Conservation (phyloP, 768 basidiomycete species). For the Kwoniella bestiolae region DNA sequence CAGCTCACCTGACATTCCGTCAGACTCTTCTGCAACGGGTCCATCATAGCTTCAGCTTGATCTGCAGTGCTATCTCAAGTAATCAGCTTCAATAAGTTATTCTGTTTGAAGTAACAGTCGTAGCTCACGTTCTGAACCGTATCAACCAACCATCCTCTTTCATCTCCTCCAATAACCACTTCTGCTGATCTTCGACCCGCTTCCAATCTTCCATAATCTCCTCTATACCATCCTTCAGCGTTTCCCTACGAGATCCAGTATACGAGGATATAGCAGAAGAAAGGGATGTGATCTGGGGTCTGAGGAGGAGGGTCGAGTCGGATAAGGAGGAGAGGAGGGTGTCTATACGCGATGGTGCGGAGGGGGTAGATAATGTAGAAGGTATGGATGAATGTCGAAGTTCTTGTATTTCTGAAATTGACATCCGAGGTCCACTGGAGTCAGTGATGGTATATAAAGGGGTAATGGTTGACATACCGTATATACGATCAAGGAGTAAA, state of each 20-base stretch:
- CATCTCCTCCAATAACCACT: conserved; percentile 83
- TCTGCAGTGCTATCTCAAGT: conserved; percentile 62
- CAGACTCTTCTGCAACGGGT: conserved; percentile 88
- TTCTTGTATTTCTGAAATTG: conserved; percentile 80
- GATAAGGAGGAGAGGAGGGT: conserved; percentile 78
- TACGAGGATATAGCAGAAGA: conserved; percentile 55
- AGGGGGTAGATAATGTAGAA: conserved; percentile 51
- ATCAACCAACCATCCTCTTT: conserved; percentile 97
- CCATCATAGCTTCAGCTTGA: conserved; percentile 98
- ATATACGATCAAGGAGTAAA: conserved; percentile 30
- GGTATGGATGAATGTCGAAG: conserved; percentile 74
- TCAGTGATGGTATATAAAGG: neutral
- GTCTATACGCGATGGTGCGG: conserved; percentile 61
- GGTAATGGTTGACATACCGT: conserved; percentile 31
- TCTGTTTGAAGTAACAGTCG: neutral
- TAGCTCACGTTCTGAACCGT: conserved; percentile 76
- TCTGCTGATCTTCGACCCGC: conserved; percentile 74
- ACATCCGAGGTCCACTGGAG: neutral
- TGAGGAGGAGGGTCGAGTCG: conserved; percentile 73
- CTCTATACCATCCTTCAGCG: conserved; percentile 64
- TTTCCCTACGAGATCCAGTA: conserved; percentile 54
- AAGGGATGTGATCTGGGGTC: conserved; percentile 27
- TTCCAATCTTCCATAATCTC: conserved; percentile 79
- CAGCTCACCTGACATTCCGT: conserved; percentile 80
- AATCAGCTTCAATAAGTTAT: neutral